These are phyloP conservation scores for Exophiala lecanii-corni DNA, from an alignment of 2,329 filamentous ascomycete species.

Conservation along the genomic window DNA sequence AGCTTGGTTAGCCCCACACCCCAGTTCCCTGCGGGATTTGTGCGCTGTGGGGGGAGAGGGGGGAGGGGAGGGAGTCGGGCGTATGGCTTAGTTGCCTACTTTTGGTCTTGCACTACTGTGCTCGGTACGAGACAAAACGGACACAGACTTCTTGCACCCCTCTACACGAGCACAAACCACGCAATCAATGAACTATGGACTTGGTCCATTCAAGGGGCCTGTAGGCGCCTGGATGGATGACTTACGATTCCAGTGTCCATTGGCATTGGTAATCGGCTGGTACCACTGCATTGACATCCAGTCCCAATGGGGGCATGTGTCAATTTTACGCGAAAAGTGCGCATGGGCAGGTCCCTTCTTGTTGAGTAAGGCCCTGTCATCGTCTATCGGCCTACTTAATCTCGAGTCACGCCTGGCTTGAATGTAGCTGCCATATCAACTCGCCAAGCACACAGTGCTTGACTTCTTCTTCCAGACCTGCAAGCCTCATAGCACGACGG, in stretches of 20 bases:
- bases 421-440: constrained; percentile 8
- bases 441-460: background rate
- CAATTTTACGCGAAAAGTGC: constrained; percentile 7
- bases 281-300: constrained; percentile 5
- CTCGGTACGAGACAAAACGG: constrained; percentile 5
- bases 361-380: background rate
- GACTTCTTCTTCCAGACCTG: constrained; percentile 4
- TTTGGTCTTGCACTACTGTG: constrained; percentile 5
- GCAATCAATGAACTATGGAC: constrained; percentile 4
- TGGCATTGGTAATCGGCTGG: constrained; percentile 5
- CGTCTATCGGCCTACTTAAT: background rate
- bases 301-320: constrained; percentile 1
- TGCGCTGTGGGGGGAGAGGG: constrained; percentile 3
- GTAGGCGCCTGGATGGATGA: constrained; percentile 5
- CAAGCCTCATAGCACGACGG: background rate
- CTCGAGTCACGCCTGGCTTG: constrained; percentile 4
- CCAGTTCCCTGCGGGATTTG: constrained; percentile 5
- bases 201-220: constrained; percentile 1
- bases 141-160: constrained; percentile 2
- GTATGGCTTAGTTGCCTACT: constrained; percentile 6
- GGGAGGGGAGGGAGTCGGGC: constrained; percentile 2
- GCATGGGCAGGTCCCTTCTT: constrained; percentile 1
- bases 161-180: constrained; percentile 6
- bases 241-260: constrained; percentile 5
- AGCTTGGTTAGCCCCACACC: constrained; percentile 5